Evolutionary conservation across 495 filamentous ascomycete species (phyloP).

Genomic region (Letharia lupina): DNA sequence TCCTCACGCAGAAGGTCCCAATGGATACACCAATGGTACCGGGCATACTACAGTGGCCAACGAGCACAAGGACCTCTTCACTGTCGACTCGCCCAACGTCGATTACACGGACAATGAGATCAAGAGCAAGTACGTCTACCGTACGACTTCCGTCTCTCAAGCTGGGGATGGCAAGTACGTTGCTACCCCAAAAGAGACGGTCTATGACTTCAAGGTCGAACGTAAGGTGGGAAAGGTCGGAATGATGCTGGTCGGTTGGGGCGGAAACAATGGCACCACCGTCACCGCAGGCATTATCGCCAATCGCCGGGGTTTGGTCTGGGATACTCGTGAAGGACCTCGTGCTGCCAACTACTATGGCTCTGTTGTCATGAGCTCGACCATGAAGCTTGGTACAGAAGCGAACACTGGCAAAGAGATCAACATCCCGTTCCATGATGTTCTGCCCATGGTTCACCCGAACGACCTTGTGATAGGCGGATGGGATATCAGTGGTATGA

Average conservation of each 20-base stretch:
- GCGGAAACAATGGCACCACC: constrained; percentile 96
- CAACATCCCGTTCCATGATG: constrained; percentile 90
- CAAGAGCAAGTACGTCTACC: constrained; percentile 92
- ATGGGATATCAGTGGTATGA: constrained; percentile 91
- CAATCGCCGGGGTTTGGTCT: constrained; percentile 76
- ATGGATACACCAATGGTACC: constrained; percentile 66
- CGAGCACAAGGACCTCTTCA: constrained; percentile 55
- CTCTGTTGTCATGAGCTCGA: constrained; percentile 92
- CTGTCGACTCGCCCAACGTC: constrained; percentile 86
- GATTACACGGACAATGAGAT: constrained; percentile 81
- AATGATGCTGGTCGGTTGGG: constrained; percentile 96
- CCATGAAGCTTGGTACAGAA: constrained; percentile 89
- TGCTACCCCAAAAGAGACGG: constrained; percentile 77
- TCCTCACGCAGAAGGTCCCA: constrained; percentile 75
- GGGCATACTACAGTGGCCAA: constrained; percentile 36
- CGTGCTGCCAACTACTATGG: constrained; percentile 93
- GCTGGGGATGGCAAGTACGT: constrained; percentile 68
- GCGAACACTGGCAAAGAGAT: constrained; percentile 78
- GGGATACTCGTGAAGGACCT: constrained; percentile 87
- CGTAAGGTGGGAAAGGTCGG: constrained; percentile 88
- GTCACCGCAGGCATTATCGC: constrained; percentile 96
- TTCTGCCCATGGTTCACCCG: constrained; percentile 95
- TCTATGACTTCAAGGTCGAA: constrained; percentile 96
- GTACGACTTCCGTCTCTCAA: constrained; percentile 73
- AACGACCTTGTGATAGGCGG: constrained; percentile 93